Conservation (phyloP, 2,329 filamentous ascomycete species). For the Ophiostoma sp. region DNA sequence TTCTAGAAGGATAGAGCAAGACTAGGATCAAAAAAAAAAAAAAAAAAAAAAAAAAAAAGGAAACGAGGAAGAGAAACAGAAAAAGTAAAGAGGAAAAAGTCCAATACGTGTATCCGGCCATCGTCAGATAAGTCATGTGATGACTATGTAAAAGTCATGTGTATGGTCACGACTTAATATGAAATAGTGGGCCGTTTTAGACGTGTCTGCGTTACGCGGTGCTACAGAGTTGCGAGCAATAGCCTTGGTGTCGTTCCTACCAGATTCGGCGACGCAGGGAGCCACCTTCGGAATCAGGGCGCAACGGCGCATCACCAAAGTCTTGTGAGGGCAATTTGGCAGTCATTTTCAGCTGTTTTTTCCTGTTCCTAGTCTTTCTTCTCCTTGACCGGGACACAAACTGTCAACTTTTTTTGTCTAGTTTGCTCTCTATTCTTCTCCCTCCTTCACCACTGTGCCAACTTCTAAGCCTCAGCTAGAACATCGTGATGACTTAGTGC, state of each 20-base stretch:
- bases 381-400: neutral
- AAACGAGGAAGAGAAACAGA: neutral
- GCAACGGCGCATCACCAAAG: conserved; percentile 17
- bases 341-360: neutral
- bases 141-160: neutral
- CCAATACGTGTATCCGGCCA: neutral
- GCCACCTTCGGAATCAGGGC: conserved; percentile 17
- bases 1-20: neutral
- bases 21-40: neutral
- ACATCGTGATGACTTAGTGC: conserved; percentile 20
- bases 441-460: neutral
- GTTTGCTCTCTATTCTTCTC: neutral
- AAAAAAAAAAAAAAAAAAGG: neutral
- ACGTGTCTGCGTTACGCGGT: conserved; percentile 10
- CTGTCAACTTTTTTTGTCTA: neutral
- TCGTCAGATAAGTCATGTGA: neutral
- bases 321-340: conserved; percentile 1
- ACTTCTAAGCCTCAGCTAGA: neutral
- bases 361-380: neutral
- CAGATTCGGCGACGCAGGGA: conserved; percentile 4
- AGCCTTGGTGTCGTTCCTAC: conserved; percentile 17
- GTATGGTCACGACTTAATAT: neutral
- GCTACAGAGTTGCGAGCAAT: conserved; percentile 10
- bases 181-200: neutral
- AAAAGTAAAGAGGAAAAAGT: neutral